Conservation (phyloP, 257 asterid genomes). For the Verbena officinalis region DNA sequence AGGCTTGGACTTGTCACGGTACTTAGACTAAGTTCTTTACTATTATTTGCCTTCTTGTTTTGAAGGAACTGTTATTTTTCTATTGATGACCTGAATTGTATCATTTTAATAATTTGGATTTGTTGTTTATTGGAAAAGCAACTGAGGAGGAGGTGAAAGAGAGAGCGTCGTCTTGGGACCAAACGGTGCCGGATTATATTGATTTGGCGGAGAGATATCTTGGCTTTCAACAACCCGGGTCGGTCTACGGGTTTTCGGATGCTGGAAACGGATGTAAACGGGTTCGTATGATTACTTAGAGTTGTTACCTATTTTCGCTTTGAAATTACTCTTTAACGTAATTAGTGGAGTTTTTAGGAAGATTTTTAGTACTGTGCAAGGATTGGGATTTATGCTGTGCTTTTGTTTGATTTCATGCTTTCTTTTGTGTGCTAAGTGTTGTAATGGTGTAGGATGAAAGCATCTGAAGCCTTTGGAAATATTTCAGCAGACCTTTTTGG, state of each 20-base stretch:
- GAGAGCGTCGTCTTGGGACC: conserved; percentile 94
- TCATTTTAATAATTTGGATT: neutral
- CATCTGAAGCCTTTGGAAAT: neutral
- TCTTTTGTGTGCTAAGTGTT: conserved; percentile 7
- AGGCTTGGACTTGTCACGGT: conserved; percentile 86
- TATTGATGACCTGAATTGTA: too few species aligned
- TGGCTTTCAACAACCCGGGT: conserved; percentile 86
- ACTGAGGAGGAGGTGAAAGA: conserved; percentile 84
- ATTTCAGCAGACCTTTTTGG: neutral
- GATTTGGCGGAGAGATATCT: conserved; percentile 77
- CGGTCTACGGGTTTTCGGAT: conserved; percentile 78
- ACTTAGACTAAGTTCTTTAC: neutral
- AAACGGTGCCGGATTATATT: conserved; percentile 67
- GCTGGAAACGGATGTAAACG: conserved; percentile 79
- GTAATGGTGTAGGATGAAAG: neutral
- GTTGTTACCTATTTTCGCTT: neutral
- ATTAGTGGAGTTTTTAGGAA: neutral
- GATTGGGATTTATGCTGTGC: neutral
- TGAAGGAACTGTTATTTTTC: too few species aligned
- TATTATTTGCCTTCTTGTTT: too few species aligned
- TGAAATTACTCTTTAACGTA: conserved; percentile 6
- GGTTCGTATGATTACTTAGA: conserved; percentile 45
- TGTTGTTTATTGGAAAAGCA: conserved; percentile 38
- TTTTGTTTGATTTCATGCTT: neutral
- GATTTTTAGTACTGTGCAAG: neutral